Conservation (phyloP, 1,284 basidiomycete genomes). For the Leucoagaricus sp. region DNA sequence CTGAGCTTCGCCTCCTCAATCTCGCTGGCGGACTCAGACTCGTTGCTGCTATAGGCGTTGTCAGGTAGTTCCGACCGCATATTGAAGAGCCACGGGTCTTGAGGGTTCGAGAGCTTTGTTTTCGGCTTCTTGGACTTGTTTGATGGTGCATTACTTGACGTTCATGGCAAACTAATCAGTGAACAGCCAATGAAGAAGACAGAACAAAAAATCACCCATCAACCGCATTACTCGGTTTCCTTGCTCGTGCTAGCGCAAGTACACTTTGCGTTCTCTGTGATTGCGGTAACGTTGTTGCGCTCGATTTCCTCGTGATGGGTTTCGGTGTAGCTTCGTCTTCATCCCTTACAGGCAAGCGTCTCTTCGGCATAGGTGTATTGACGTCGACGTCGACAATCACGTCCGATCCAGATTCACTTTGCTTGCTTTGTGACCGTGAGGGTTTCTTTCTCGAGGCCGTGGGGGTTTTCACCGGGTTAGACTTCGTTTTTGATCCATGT, state of each 20-base stretch:
- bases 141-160: background rate
- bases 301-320: background rate
- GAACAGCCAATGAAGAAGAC: background rate
- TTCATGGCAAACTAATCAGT: background rate
- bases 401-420: background rate
- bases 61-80: background rate
- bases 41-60: background rate
- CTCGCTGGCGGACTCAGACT: background rate
- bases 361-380: conserved; percentile 6
- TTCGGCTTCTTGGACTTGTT: background rate
- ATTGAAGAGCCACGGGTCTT: conserved; percentile 1
- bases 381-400: background rate
- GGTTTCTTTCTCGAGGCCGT: background rate
- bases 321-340: conserved; percentile 10
- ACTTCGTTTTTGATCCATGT: background rate
- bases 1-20: background rate
- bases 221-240: background rate
- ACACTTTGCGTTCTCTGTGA: background rate
- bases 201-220: background rate
- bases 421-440: background rate
- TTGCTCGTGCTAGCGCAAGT: background rate
- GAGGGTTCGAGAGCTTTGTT: background rate
- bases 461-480: background rate
- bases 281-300: background rate
- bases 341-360: background rate